A percentile compares a stretch with the other conserved stretches of the same genome.
Evolutionary conservation across 106 monocot genomes (phyloP).

Genomic region (Apostasia shenzhenica): DNA sequence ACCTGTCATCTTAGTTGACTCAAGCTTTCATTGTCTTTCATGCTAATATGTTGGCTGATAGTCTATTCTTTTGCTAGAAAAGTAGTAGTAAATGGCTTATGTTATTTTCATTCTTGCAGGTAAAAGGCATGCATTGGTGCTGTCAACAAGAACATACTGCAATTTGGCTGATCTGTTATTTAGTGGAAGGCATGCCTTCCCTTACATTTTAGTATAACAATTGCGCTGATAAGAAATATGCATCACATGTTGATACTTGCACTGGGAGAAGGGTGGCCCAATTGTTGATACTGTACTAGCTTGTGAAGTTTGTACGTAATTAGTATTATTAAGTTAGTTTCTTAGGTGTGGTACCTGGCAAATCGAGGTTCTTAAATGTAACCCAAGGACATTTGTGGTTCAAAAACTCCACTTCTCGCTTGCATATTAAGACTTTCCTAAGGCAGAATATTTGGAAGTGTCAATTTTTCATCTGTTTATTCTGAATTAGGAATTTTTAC

Average conservation of each 20-base stretch:
- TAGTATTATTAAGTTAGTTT: neutral
- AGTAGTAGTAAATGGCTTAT: neutral
- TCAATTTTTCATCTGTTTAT: neutral
- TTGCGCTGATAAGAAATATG: neutral
- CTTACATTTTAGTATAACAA: neutral
- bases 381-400: neutral
- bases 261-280: too few relatives aligned
- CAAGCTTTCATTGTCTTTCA: neutral
- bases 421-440: neutral
- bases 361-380: neutral
- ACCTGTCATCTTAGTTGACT: neutral
- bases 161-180: conserved; percentile 6
- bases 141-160: neutral
- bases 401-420: neutral
- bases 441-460: neutral
- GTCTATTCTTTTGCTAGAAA: neutral
- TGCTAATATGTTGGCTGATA: neutral
- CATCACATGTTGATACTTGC: neutral
- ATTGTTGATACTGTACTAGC: neutral
- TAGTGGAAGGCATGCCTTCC: neutral
- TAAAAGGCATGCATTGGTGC: neutral
- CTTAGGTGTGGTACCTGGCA: too few relatives aligned
- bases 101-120: neutral
- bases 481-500: neutral
- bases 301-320: neutral